phyloP scores from a whole-genome alignment of 805 yeast genomes.

The Candida odintsovae region DNA sequence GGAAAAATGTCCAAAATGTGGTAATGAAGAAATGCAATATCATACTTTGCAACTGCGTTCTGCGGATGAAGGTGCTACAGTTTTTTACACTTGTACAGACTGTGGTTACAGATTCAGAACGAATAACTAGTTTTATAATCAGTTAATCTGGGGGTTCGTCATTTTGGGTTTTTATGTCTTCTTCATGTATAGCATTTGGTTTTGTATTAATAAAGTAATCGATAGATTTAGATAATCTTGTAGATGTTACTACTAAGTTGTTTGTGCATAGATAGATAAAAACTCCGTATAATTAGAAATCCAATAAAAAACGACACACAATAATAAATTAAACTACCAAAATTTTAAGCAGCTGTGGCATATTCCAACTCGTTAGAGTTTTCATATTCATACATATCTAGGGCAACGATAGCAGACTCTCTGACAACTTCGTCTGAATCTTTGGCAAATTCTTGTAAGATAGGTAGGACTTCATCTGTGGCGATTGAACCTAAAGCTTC shows the following conservation, averaged over 20 bases:
- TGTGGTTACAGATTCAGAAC: conserved; percentile 95
- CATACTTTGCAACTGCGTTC: conserved; percentile 95
- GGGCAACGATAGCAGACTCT: conserved; percentile 94
- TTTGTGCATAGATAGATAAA: neutral
- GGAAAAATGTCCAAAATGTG: conserved; percentile 98
- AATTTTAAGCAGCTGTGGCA: conserved; percentile 28
- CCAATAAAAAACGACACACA: conserved; percentile 1
- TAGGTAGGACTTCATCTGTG: conserved; percentile 90
- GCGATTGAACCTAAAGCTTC: conserved; percentile 98
- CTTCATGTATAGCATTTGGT: neutral
- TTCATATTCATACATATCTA: conserved; percentile 97
- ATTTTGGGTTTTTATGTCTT: neutral
- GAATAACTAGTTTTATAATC: conserved; percentile 50
- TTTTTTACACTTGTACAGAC: conserved; percentile 89
- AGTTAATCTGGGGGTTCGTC: neutral
- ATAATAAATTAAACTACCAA: conserved; percentile 1
- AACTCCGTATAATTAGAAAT: neutral
- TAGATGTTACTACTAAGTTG: neutral
- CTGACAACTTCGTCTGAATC: conserved; percentile 89
- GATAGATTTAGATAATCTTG: neutral
- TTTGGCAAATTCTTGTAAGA: conserved; percentile 67
- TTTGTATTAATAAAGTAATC: neutral
- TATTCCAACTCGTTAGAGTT: conserved; percentile 78
- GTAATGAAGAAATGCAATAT: conserved; percentile 96
- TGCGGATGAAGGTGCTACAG: conserved; percentile 99